A percentile compares a stretch with the other conserved stretches of the same genome.
These are phyloP conservation scores for Pseudogymnoascus sp. DNA, from an alignment of 2,329 filamentous ascomycete genomes.

Conservation along the genomic window DNA sequence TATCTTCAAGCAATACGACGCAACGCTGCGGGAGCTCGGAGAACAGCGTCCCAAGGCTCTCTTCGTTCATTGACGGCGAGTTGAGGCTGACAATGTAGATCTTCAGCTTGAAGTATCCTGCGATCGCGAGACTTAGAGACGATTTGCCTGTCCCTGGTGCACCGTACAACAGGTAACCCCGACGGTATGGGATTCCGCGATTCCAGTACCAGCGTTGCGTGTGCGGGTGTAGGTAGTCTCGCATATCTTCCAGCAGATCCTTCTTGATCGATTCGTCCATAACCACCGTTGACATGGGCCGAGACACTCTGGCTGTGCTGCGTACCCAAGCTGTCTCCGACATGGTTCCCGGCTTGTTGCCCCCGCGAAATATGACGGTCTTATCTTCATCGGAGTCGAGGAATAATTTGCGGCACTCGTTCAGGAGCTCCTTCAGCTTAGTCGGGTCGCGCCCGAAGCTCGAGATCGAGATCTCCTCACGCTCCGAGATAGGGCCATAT, in stretches of 20 bases:
- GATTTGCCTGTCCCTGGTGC: conserved; percentile 77
- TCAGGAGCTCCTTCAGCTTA: conserved; percentile 55
- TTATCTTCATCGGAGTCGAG: conserved; percentile 53
- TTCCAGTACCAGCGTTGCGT: conserved; percentile 75
- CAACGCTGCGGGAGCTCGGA: conserved; percentile 61
- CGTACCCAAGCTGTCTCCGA: conserved; percentile 51
- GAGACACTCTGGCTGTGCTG: conserved; percentile 51
- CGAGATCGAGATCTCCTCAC: conserved; percentile 53
- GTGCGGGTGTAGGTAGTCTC: conserved; percentile 55
- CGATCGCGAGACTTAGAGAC: conserved; percentile 62
- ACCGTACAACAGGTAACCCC: conserved; percentile 76
- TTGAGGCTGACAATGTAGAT: conserved; percentile 68
- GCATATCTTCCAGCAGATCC: conserved; percentile 53
- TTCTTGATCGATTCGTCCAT: conserved; percentile 55
- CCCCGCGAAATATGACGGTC: conserved; percentile 60
- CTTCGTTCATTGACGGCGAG: conserved; percentile 55
- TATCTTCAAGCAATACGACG: conserved; percentile 69
- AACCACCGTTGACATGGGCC: conserved; percentile 60
- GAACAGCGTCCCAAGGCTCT: conserved; percentile 59
- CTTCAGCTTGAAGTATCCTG: conserved; percentile 62
- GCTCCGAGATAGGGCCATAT: conserved; percentile 40
- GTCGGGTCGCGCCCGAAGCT: conserved; percentile 56
- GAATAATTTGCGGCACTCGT: conserved; percentile 51
- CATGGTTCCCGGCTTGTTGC: conserved; percentile 32
- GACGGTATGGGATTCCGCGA: conserved; percentile 76